Evolutionary conservation across 1,284 basidiomycete genomes (phyloP).

Genomic region (Amylostereum areolatum): DNA sequence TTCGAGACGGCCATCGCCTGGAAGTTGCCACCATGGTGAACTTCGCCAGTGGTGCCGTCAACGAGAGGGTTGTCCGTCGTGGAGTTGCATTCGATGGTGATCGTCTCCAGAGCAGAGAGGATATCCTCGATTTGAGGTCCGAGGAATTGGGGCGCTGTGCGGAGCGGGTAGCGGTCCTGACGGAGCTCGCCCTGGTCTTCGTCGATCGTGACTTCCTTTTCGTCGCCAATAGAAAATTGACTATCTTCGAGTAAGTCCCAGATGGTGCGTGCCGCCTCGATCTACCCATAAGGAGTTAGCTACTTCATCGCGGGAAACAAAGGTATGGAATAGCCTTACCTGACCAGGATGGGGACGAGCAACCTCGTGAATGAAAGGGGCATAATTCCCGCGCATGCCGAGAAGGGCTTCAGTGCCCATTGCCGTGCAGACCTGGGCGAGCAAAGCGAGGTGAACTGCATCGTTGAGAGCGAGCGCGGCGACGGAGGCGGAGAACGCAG

Average conservation of each 20-base stretch:
- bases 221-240: slow-evolving; percentile 58
- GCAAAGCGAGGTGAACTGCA: slow-evolving; percentile 63
- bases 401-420: slow-evolving; percentile 79
- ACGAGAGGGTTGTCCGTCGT: slow-evolving; percentile 78
- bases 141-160: slow-evolving; percentile 79
- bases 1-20: slow-evolving; percentile 85
- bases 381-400: slow-evolving; percentile 69
- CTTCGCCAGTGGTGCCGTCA: slow-evolving; percentile 57
- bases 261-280: slow-evolving; percentile 68
- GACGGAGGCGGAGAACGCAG: slow-evolving; percentile 69
- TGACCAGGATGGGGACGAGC: slow-evolving; percentile 87
- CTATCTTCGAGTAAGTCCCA: slow-evolving; percentile 69
- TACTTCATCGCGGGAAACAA: slow-evolving; percentile 1
- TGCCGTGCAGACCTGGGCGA: slow-evolving; percentile 76
- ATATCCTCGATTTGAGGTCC: slow-evolving; percentile 86
- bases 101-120: slow-evolving; percentile 52
- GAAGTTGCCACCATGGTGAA: slow-evolving; percentile 86
- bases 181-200: slow-evolving; percentile 66
- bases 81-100: slow-evolving; percentile 80
- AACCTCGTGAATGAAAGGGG: slow-evolving; percentile 74
- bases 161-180: slow-evolving; percentile 77
- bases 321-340: slow-evolving; percentile 24
- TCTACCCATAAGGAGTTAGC: slow-evolving; percentile 22
- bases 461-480: slow-evolving; percentile 66
- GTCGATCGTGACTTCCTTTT: slow-evolving; percentile 56